These are phyloP conservation scores for Trypethelium eluteriae DNA, from an alignment of 495 filamentous ascomycete species.

Conservation along the genomic window DNA sequence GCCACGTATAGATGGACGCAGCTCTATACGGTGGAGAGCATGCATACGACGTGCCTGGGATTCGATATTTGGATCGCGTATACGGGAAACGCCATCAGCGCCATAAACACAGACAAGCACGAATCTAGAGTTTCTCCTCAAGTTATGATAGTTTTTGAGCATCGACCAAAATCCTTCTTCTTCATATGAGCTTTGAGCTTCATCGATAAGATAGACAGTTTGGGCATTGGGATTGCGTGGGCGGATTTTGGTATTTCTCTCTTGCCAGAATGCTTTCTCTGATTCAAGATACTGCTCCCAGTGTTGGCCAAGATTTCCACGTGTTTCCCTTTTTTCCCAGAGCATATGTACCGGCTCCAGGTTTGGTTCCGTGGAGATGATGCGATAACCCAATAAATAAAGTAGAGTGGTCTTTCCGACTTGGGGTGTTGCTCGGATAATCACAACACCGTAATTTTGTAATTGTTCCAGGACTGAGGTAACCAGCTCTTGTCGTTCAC, in stretches of 20 bases:
- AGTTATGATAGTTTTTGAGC: background rate
- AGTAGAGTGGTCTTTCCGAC: conserved; percentile 17
- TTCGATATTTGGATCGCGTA: conserved; percentile 3
- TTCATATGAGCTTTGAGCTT: conserved; percentile 17
- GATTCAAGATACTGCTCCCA: background rate
- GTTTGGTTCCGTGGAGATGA: conserved; percentile 6
- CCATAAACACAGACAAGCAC: conserved; percentile 7
- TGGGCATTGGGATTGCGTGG: conserved; percentile 14
- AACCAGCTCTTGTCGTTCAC: conserved; percentile 14
- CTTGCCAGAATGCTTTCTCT: conserved; percentile 9
- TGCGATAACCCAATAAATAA: conserved; percentile 9
- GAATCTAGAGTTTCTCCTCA: background rate
- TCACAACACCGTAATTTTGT: conserved; percentile 7
- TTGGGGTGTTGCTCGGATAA: conserved; percentile 15
- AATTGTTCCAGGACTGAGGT: background rate
- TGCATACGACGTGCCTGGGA: background rate
- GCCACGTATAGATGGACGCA: background rate
- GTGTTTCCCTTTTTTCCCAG: conserved; percentile 6
- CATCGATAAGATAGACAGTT: conserved; percentile 14
- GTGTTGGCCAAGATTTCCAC: background rate
- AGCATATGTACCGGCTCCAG: conserved; percentile 12
- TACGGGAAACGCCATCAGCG: conserved; percentile 1
- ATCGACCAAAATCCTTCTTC: conserved; percentile 3
- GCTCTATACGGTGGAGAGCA: background rate
- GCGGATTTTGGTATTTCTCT: conserved; percentile 8